These are phyloP conservation scores for Plicaturopsis crispa DNA, from an alignment of 768 basidiomycete genomes.

Conservation along the genomic window DNA sequence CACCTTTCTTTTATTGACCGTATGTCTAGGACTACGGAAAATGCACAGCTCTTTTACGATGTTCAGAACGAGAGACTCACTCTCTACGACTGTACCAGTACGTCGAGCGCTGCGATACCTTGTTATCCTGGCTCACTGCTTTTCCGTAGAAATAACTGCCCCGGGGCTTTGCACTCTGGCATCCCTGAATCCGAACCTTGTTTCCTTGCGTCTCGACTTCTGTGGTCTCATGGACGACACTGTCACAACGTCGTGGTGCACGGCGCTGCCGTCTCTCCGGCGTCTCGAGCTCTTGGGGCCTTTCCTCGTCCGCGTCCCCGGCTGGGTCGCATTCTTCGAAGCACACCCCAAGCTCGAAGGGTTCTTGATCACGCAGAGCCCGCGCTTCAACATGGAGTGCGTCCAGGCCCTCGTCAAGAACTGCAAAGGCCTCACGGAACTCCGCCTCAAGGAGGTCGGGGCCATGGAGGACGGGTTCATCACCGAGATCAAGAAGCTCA, in stretches of 20 bases:
- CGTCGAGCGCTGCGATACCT: too few relatives aligned
- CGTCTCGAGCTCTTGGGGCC: slow-evolving; percentile 81
- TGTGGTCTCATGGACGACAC: slow-evolving; percentile 76
- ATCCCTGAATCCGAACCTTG: slow-evolving; percentile 79
- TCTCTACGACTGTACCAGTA: slow-evolving; percentile 88
- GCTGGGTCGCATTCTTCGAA: slow-evolving; percentile 73
- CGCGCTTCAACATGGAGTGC: slow-evolving; percentile 74
- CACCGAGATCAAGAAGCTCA: slow-evolving; percentile 37
- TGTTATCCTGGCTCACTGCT: too few relatives aligned
- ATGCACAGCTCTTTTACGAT: slow-evolving; percentile 81
- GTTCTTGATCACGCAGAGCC: slow-evolving; percentile 80
- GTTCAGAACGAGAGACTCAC: slow-evolving; percentile 56
- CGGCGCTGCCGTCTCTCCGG: slow-evolving; percentile 55
- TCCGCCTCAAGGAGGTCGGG: slow-evolving; percentile 77
- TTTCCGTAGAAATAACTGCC: slow-evolving; percentile 52
- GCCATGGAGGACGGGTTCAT: slow-evolving; percentile 62
- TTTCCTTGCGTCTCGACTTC: slow-evolving; percentile 70
- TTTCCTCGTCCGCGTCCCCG: slow-evolving; percentile 67
- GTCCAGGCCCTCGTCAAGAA: slow-evolving; percentile 45
- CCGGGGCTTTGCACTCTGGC: slow-evolving; percentile 64
- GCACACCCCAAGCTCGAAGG: slow-evolving; percentile 54
- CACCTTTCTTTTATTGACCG: slow-evolving; percentile 4
- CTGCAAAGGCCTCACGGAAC: slow-evolving; percentile 53
- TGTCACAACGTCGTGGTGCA: slow-evolving; percentile 51
- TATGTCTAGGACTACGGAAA: slow-evolving; percentile 58